These are phyloP conservation scores for Dujonia santamariae DNA, from an alignment of 1,139 yeast species.

Conservation along the genomic window DNA sequence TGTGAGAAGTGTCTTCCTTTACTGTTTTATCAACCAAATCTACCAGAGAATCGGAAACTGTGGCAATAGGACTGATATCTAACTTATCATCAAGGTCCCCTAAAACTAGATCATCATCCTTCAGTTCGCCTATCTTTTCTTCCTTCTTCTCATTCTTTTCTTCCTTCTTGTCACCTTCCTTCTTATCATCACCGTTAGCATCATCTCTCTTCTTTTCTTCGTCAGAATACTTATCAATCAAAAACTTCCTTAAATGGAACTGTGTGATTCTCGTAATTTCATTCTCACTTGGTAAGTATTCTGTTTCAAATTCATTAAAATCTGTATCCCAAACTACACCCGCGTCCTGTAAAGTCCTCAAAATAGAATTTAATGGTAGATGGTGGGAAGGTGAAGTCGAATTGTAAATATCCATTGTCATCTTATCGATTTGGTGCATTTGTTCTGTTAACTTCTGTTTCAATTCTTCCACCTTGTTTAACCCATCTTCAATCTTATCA, in stretches of 20 bases:
- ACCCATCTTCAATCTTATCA: conserved; percentile 71
- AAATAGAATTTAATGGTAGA: conserved; percentile 63
- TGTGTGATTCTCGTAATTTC: conserved; percentile 92
- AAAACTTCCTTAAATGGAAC: conserved; percentile 75
- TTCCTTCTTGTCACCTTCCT: conserved; percentile 10
- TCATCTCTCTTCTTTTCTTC: conserved; percentile 21
- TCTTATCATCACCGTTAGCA: conserved; percentile 15
- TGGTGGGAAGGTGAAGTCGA: conserved; percentile 62
- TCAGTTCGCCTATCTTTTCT: conserved; percentile 3
- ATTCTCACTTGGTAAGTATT: conserved; percentile 84
- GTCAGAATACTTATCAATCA: conserved; percentile 49
- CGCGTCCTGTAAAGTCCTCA: conserved; percentile 72
- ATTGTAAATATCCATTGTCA: conserved; percentile 53
- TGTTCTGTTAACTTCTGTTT: conserved; percentile 55
- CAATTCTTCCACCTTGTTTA: conserved; percentile 54
- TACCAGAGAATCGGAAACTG: background rate
- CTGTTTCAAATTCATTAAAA: conserved; percentile 76
- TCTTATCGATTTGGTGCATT: conserved; percentile 37
- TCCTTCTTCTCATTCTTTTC: conserved; percentile 7
- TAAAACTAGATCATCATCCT: background rate
- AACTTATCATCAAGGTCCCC: background rate
- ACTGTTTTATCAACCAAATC: too few species aligned
- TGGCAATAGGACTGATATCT: background rate
- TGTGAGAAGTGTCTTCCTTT: background rate
- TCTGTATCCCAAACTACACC: conserved; percentile 89